Percentiles rank a stretch among this genome's conserved stretches.
phyloP scores from a whole-genome alignment of 331 rosid genomes.

The Acacia concinna region DNA sequence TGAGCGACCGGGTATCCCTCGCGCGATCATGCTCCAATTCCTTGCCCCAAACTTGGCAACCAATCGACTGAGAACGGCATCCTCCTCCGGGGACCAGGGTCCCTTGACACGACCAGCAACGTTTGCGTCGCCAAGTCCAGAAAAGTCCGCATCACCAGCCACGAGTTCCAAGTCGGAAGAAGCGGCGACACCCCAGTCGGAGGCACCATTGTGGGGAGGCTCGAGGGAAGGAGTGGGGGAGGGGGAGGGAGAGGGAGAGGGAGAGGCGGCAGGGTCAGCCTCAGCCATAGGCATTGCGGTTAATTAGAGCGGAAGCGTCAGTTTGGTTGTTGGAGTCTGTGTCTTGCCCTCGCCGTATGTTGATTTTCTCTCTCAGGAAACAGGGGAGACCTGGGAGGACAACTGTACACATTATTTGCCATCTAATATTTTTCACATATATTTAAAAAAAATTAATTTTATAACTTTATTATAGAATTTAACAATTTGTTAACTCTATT shows the following conservation, averaged over 20 bases:
- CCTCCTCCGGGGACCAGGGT: slow-evolving; percentile 85
- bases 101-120: slow-evolving; percentile 52
- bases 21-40: slow-evolving; percentile 77
- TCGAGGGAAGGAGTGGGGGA: slow-evolving; percentile 4
- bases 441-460: no score
- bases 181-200: neutral
- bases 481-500: no score
- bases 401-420: no score
- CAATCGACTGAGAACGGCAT: slow-evolving; percentile 52
- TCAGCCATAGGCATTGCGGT: slow-evolving; percentile 24
- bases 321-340: neutral
- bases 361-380: neutral
- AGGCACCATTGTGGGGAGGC: slow-evolving; percentile 3
- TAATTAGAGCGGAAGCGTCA: slow-evolving; percentile 26
- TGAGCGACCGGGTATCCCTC: slow-evolving; percentile 71
- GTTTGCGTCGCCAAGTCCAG: neutral
- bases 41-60: slow-evolving; percentile 72
- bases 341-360: neutral
- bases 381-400: neutral
- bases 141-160: slow-evolving; percentile 29
- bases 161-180: neutral
- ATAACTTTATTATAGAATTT: no score
- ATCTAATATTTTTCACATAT: no score
- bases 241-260: slow-evolving; percentile 6
- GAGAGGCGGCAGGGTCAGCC: slow-evolving; percentile 9